phyloP scores from a whole-genome alignment of 2,329 filamentous ascomycete species.

The Cytospora schulzeri region DNA sequence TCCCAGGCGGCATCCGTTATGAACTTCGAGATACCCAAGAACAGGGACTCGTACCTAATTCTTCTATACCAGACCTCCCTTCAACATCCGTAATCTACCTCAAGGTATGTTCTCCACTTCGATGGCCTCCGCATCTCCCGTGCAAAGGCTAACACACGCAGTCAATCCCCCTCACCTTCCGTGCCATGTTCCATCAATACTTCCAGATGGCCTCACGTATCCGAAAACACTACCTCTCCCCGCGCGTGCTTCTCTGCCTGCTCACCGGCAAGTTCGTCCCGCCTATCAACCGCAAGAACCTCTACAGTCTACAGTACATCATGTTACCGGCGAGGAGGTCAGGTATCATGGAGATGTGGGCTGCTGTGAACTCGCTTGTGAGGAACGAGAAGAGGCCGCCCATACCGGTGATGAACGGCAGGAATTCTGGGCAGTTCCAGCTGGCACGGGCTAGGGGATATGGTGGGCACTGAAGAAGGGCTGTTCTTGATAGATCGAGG shows the following conservation, averaged over 20 bases:
- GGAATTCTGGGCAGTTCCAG: conserved; percentile 13
- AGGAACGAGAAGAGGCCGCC: conserved; percentile 48
- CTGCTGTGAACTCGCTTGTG: conserved; percentile 58
- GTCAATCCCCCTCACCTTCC: conserved; percentile 86
- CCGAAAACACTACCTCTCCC: conserved; percentile 91
- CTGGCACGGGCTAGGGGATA: conserved; percentile 22
- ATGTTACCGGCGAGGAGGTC: conserved; percentile 87
- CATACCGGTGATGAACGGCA: conserved; percentile 39
- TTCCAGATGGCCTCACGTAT: conserved; percentile 92
- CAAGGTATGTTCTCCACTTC: conserved; percentile 59
- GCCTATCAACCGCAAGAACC: conserved; percentile 88
- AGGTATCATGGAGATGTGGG: conserved; percentile 85
- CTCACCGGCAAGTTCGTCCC: conserved; percentile 91
- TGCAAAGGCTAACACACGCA: conserved; percentile 41
- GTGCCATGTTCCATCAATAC: conserved; percentile 97
- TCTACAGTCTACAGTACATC: conserved; percentile 96
- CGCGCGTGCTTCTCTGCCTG: conserved; percentile 83
- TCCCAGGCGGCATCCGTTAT: conserved; percentile 78
- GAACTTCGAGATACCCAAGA: conserved; percentile 77
- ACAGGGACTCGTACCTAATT: conserved; percentile 46
- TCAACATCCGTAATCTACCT: conserved; percentile 83
- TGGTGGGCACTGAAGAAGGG: conserved; percentile 25
- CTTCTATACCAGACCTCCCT: conserved; percentile 45
- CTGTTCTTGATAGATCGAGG: background rate
- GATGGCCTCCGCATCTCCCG: background rate